phyloP scores from a whole-genome alignment of 352 stramenopile genomes.

The Pythium phragmiticola region DNA sequence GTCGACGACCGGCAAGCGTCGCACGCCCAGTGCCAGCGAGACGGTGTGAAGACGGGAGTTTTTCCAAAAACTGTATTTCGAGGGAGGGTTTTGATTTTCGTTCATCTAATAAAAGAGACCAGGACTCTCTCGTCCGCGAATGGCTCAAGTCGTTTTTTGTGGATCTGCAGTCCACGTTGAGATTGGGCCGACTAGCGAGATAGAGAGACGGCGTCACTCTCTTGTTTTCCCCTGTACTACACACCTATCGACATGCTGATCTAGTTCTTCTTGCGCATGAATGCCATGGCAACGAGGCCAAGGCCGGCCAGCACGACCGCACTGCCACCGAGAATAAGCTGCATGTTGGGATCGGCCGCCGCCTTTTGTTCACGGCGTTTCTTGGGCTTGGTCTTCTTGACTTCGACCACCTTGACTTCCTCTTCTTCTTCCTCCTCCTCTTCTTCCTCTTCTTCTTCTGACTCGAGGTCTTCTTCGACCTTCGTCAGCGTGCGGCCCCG shows the following conservation, averaged over 20 bases:
- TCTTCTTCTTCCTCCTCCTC: slow-evolving; percentile 36
- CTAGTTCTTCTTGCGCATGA: slow-evolving; percentile 69
- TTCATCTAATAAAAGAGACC: background rate
- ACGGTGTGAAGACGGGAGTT: slow-evolving; percentile 13
- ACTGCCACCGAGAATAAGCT: slow-evolving; percentile 25
- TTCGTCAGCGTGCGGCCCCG: slow-evolving; percentile 71
- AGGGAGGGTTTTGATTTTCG: too few species aligned
- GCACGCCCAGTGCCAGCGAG: background rate
- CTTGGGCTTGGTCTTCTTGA: slow-evolving; percentile 42
- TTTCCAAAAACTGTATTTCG: background rate
- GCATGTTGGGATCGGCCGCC: slow-evolving; percentile 14
- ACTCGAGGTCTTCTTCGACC: slow-evolving; percentile 73
- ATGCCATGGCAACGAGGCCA: slow-evolving; percentile 46
- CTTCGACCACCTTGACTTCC: slow-evolving; percentile 28
- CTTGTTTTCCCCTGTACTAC: background rate
- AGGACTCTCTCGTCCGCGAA: background rate
- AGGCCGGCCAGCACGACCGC: slow-evolving; percentile 39
- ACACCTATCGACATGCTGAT: slow-evolving; percentile 17
- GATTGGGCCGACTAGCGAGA: background rate
- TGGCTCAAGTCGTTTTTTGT: background rate
- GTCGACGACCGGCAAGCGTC: slow-evolving; percentile 17
- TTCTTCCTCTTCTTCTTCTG: slow-evolving; percentile 44
- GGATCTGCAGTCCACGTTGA: background rate
- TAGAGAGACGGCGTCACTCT: background rate
- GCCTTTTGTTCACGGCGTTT: slow-evolving; percentile 2